Base-by-base conservation (phyloP, 768 basidiomycete genomes). In the Boletus insuetus region DNA sequence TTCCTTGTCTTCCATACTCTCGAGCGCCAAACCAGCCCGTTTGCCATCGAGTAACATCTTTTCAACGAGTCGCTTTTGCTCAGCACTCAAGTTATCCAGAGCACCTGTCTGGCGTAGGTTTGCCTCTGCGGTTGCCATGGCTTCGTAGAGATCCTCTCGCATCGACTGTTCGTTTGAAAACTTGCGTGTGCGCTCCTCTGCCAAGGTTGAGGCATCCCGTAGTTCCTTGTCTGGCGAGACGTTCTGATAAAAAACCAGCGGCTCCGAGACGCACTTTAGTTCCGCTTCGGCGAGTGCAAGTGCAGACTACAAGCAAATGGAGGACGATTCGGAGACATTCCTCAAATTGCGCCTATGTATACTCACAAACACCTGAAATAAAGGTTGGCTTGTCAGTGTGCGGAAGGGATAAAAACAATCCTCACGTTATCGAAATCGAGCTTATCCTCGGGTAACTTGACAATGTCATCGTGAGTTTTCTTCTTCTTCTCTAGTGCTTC, bases 11-110 rank as follows among this genome's bases (percentile, higher is more conserved):
- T 89, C 78, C 49, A 79, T 76, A 54, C 86, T 85, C 0, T 86
- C 79, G n/a, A 94, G 77, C 6, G 80, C 85, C 37, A 94, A 75
- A 42, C 92, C 92, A 53, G 84, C 83, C 19, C 92, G 80, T 66
- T 79, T 88, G 5, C 91, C 88, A 50, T 91, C 90, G 54, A 88
- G 75, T 22, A 82, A 77, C 82, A 87, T 81, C 69, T 89, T 89
- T 24, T 92, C 88, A 3, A 92, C 79, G 16, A 94, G 76, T n/a
- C 90, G 81, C 57, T 82, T 73, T 62, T 90, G 83, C 64, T 94
- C 91, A 1, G 78, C 56, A n/a, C 75, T 79, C 4, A 94, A 75
- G 51, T 77, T 79, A 41, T 82, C 81, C 80, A 79, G 85, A 57
- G 77, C 69, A 13, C 82, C 84, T 6, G 84, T 80, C 50, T 74